These are phyloP conservation scores for Coemansia sp. DNA, from an alignment of 192 early-diverging fungal species.

Conservation along the genomic window DNA sequence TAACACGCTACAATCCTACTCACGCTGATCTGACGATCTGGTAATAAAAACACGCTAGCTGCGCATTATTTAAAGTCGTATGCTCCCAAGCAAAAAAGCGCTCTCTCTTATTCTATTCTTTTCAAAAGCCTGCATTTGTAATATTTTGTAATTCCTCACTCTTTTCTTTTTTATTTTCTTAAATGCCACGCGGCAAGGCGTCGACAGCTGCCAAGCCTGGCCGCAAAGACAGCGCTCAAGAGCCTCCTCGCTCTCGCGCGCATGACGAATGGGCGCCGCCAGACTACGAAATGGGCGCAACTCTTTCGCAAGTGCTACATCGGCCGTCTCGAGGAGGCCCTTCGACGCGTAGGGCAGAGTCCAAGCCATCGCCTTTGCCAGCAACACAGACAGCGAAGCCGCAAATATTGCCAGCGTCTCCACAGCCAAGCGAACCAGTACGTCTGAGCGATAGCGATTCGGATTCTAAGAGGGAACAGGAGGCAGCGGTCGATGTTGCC, in stretches of 20 bases:
- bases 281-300: slow-evolving; percentile 24
- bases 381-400: too few species aligned
- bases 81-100: neutral
- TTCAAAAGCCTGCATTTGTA: too few species aligned
- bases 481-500: neutral
- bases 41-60: too few species aligned
- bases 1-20: too few species aligned
- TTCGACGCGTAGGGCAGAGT: too few species aligned
- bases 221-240: neutral
- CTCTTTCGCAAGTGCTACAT: slow-evolving; percentile 15
- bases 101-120: neutral
- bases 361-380: neutral
- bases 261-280: slow-evolving; percentile 27
- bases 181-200: neutral
- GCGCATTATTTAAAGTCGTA: too few species aligned
- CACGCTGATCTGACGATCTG: too few species aligned
- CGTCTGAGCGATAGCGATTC: neutral
- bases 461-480: neutral
- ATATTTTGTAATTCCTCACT: too few species aligned
- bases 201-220: neutral
- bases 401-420: too few species aligned
- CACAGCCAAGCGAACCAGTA: neutral
- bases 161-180: too few species aligned
- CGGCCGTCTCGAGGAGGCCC: neutral
- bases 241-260: neutral